Percentiles rank a stretch among this genome's conserved stretches.
Conservation (phyloP, 176 grass and related monocot genomes). For the Oryza longistaminata region DNA sequence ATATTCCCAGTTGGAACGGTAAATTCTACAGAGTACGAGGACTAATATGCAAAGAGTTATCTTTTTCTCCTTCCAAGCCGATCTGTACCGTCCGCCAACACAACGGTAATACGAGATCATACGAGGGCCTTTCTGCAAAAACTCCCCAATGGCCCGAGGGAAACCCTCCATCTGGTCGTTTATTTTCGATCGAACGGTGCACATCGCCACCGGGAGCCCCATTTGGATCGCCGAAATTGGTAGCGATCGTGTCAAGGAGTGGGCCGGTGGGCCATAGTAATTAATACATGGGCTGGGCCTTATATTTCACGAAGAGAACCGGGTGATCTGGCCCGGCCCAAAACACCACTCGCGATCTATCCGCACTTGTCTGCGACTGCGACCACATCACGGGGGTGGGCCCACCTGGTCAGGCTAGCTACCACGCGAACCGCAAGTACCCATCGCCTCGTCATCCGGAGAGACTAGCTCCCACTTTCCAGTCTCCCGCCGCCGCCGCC, state of each 20-base stretch:
- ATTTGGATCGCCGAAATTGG: too few relatives aligned
- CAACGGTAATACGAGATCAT: too few relatives aligned
- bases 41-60: not conserved
- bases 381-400: not conserved
- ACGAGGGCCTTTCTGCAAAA: not conserved
- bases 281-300: not conserved
- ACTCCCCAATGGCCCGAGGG: not conserved
- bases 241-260: too few relatives aligned
- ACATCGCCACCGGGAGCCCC: too few relatives aligned
- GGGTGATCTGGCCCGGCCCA: not conserved
- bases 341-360: not conserved
- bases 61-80: not conserved
- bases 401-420: constrained; percentile 22
- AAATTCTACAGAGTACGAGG: not conserved
- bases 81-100: too few relatives aligned
- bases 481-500: constrained; percentile 12
- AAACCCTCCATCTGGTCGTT: too few relatives aligned
- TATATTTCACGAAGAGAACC: not conserved
- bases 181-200: too few relatives aligned
- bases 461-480: not conserved
- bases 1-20: not conserved
- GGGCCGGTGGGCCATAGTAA: too few relatives aligned
- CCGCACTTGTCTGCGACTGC: not conserved
- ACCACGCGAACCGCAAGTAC: constrained; percentile 28
- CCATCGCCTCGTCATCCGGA: constrained; percentile 22